Evolutionary conservation across 495 filamentous ascomycete species (phyloP), one percentile per base, ranked within the genome.

Genomic region (Penicillium mononematosum): DNA sequence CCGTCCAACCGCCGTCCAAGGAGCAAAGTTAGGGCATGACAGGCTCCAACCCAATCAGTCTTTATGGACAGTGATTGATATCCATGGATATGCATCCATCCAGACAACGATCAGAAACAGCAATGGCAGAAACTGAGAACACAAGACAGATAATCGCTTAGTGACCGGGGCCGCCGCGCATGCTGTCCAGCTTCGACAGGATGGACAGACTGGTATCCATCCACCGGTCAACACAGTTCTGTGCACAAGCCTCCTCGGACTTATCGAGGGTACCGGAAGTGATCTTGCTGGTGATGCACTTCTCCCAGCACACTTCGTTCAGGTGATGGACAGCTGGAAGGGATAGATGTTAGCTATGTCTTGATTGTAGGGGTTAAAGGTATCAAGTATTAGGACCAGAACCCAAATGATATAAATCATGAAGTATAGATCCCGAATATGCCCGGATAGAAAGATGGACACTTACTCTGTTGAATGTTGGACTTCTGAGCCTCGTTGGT

Each of bases 181-280:
- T 77, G 45, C 67, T 76, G 59, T 91, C 82, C 69, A 98, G 70
- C 65, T 96, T 89, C 77, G 85, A 85, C 74, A 98, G 68, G 14
- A 96, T 88, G 19, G 86, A 72, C 47, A 88, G 68, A 74, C 92
- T 92, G 50, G 90, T 81, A 75, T 98, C 94, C 79, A 97, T 80
- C 76, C 92, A 98, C 48, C 94, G 83, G 58, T 95, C 89, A 45
- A 97, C 90, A 66, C 94, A 98, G 77, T 96, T 96, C 70, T 86
- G 77, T 64, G 93, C 77, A 73, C 94, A 98, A 5, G 75, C 64
- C 75, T 90, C 85, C 79, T 98, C 94, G 53, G 56, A 75, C 61
- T 77, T 81, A 58, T 95, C 90, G 53, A 98, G 78, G 59, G 81
- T 77, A 27, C 82, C 81, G 43, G 75, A 79, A 44, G 83, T 80